Evolutionary conservation across 2,329 filamentous ascomycete genomes (phyloP).

Genomic region (Neoarthrinium moseri): DNA sequence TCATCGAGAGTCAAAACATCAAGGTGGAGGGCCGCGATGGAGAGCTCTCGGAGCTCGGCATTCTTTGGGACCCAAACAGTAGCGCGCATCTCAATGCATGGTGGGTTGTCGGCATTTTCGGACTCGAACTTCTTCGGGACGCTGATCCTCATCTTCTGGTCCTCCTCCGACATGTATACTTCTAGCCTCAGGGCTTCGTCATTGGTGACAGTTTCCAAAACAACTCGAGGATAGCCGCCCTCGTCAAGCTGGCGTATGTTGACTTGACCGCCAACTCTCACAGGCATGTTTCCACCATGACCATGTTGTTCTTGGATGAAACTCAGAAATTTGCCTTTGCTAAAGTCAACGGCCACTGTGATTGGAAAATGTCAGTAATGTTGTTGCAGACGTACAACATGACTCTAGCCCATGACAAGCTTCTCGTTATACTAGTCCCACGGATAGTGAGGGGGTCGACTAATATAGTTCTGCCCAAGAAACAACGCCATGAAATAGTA

Average conservation of each 20-base stretch:
- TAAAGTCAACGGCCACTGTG: slow-evolving; percentile 32
- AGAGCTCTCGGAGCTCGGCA: slow-evolving; percentile 35
- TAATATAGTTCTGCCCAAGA: too few species aligned
- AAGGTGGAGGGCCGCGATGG: slow-evolving; percentile 31
- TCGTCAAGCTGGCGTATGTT: slow-evolving; percentile 36
- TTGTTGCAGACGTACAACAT: too few species aligned
- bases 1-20: slow-evolving; percentile 39
- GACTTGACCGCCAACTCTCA: slow-evolving; percentile 44
- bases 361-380: background rate
- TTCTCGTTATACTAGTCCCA: too few species aligned
- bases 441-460: too few species aligned
- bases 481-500: background rate
- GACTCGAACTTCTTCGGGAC: slow-evolving; percentile 35
- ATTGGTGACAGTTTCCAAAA: slow-evolving; percentile 45
- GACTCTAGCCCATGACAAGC: too few species aligned
- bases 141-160: slow-evolving; percentile 37
- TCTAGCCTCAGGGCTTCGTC: slow-evolving; percentile 36
- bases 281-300: slow-evolving; percentile 22
- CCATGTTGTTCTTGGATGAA: slow-evolving; percentile 37
- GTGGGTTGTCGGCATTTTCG: slow-evolving; percentile 21
- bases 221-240: slow-evolving; percentile 34
- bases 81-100: slow-evolving; percentile 47
- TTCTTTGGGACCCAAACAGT: slow-evolving; percentile 46
- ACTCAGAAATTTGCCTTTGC: slow-evolving; percentile 30
- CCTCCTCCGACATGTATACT: slow-evolving; percentile 28